Evolutionary conservation across 2,329 filamentous ascomycete species (phyloP), one percentile per base, ranked within the genome.

Genomic region (Cercospora brassicicola): DNA sequence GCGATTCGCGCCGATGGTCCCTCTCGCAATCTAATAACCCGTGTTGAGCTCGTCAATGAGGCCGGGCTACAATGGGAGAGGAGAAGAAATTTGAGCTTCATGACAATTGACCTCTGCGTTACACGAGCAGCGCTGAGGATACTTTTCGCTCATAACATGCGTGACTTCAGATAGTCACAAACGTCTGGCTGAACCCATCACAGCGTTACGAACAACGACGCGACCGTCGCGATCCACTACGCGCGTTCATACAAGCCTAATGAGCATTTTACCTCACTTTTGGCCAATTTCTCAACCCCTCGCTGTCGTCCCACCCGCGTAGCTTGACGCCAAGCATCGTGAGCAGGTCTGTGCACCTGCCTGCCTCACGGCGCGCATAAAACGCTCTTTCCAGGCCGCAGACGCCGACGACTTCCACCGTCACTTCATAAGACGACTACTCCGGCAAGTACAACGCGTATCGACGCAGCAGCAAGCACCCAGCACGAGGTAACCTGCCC

Each of bases 21-120:
- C 88, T 90, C 88, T 87, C 85, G 84, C 86, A 82, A 89, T 90
- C 87, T 88, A 90, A 90, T 90, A 89, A 84, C 87, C 87, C 87
- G 79, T 82, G 73, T 72, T 73, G 75, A 83, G 80, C 80, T 31
- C 75, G 74, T 73, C 78, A 71, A 80, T 89, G 85, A 83, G 84
- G 81, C 79, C 80, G 88, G 87, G 88, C 90, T 90, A 90, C 88
- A 90, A 88, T 84, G 86, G 85, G 82, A 86, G 88, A 90, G 88
- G 79, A 91, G 77, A 90, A 71, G 65, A 76, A 84, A 69, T 76
- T 79, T 81, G 72, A 67, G 71, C 69, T 69, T 67, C 65, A 57
- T 70, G 73, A 74, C 71, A 73, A 74, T 74, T 74, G 71, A 66
- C 71, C 67, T 67, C 62, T 18, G 67, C 63, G 73, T 71, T 71